phyloP scores from a whole-genome alignment of 176 grass and related monocot species.

The Aegilops longissima region DNA sequence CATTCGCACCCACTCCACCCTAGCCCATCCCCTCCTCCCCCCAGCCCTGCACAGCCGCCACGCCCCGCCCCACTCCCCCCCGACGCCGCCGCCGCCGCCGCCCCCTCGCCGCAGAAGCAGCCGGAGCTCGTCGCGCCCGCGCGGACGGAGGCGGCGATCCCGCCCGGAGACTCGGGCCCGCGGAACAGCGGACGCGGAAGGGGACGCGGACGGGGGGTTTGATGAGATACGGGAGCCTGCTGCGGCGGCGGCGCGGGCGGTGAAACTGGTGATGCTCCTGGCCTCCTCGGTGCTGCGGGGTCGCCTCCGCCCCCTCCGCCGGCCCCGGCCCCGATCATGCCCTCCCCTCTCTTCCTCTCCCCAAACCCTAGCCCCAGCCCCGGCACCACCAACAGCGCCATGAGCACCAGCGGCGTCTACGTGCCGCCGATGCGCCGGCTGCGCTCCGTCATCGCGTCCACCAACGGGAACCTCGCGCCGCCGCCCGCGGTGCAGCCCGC shows the following conservation, averaged over 20 bases:
- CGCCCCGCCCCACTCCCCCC: neutral
- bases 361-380: conserved; percentile 51
- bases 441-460: conserved; percentile 78
- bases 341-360: conserved; percentile 44
- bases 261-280: conserved; percentile 52
- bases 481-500: conserved; percentile 27
- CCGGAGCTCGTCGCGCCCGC: neutral
- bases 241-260: conserved; percentile 21
- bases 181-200: neutral
- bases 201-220: conserved; percentile 6
- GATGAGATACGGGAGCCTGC: conserved; percentile 42
- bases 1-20: conserved; percentile 5
- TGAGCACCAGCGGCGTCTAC: conserved; percentile 59
- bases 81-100: neutral
- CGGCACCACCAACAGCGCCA: neutral
- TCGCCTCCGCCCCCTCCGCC: conserved; percentile 41
- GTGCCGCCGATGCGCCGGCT: conserved; percentile 89
- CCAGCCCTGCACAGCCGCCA: conserved; percentile 29
- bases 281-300: conserved; percentile 57
- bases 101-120: conserved; percentile 17
- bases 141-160: neutral
- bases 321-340: conserved; percentile 51
- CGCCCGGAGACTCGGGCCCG: neutral
- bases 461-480: conserved; percentile 59
- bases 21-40: neutral